Evolutionary conservation across 139 green algal species (phyloP).

Genomic region (Coelastrella sp.): DNA sequence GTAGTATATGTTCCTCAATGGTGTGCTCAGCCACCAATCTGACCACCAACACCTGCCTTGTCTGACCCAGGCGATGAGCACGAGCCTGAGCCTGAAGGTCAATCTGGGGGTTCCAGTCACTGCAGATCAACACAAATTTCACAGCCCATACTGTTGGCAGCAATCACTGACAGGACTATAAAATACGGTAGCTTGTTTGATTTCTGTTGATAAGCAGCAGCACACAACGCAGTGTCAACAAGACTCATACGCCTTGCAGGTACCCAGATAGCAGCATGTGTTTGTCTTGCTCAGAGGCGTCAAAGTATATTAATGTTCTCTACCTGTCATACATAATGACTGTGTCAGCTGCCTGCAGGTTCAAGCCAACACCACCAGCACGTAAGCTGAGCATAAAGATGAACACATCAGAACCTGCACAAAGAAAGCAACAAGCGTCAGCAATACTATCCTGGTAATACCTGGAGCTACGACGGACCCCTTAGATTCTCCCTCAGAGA

Average conservation of each 20-base stretch:
- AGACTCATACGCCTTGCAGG: too few species aligned
- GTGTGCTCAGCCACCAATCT: slow-evolving; percentile 77
- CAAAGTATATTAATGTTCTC: background rate
- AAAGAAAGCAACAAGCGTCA: slow-evolving; percentile 10
- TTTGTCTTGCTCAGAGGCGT: background rate
- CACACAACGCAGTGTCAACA: too few species aligned
- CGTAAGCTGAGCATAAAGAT: slow-evolving; percentile 82
- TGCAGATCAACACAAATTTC: slow-evolving; percentile 14
- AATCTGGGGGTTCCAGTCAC: slow-evolving; percentile 75
- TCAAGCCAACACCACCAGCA: slow-evolving; percentile 89
- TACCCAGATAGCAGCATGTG: background rate
- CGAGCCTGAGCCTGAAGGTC: slow-evolving; percentile 91
- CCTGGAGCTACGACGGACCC: background rate
- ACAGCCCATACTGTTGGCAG: too few species aligned
- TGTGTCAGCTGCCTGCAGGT: slow-evolving; percentile 91
- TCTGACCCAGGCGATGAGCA: slow-evolving; percentile 93
- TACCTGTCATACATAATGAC: slow-evolving; percentile 87
- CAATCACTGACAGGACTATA: too few species aligned
- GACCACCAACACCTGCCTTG: slow-evolving; percentile 78
- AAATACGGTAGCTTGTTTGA: too few species aligned
- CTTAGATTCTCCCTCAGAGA: too few species aligned
- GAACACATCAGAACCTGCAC: slow-evolving; percentile 63
- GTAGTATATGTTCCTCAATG: slow-evolving; percentile 86
- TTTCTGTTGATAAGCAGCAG: too few species aligned
- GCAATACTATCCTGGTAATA: background rate